phyloP scores from a whole-genome alignment of 2,329 filamentous ascomycete genomes.

The Xylaria multiplex region DNA sequence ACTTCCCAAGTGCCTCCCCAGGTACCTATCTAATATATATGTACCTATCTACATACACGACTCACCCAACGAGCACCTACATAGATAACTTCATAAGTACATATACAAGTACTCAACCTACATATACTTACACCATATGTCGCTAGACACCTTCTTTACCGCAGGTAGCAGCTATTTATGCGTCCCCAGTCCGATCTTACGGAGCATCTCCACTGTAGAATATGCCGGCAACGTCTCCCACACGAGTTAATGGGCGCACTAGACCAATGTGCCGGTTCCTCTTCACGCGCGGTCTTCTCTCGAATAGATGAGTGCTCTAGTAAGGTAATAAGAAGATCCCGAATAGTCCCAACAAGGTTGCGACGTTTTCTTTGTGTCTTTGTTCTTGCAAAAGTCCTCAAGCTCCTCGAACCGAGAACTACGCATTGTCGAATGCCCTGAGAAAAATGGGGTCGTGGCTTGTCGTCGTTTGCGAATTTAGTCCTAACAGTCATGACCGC shows the following conservation, averaged over 20 bases:
- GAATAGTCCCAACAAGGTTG: slow-evolving; percentile 1
- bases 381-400: slow-evolving; percentile 21
- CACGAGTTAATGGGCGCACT: slow-evolving; percentile 26
- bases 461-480: slow-evolving; percentile 18
- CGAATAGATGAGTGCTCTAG: slow-evolving; percentile 19
- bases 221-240: slow-evolving; percentile 27
- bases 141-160: no score
- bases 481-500: slow-evolving; percentile 16
- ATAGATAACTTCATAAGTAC: no score
- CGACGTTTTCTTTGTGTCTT: slow-evolving; percentile 18
- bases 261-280: slow-evolving; percentile 31
- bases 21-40: no score
- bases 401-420: slow-evolving; percentile 19
- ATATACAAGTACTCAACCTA: no score
- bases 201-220: slow-evolving; percentile 26
- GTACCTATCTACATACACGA: no score
- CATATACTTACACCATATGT: no score
- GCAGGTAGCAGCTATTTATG: background rate
- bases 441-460: slow-evolving; percentile 9
- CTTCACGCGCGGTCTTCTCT: slow-evolving; percentile 26
- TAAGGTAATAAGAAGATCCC: slow-evolving; percentile 6
- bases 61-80: no score
- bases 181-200: slow-evolving; percentile 3
- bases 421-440: slow-evolving; percentile 4
- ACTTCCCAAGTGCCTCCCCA: no score